phyloP scores from a whole-genome alignment of 371 early-diverging fungal genomes.

The Actinomucor elegans region DNA sequence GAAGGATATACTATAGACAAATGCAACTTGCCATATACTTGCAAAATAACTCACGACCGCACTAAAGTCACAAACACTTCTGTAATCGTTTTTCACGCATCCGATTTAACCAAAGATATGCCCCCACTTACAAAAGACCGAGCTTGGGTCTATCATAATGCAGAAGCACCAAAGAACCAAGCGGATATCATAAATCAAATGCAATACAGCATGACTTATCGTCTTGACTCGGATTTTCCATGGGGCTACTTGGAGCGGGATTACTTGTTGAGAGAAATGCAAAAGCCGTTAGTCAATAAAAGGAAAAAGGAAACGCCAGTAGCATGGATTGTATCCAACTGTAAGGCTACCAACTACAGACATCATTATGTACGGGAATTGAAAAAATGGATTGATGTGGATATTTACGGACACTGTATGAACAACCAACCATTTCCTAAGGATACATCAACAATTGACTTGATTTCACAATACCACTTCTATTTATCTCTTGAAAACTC shows the following conservation, averaged over 20 bases:
- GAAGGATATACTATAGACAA: conserved; percentile 10
- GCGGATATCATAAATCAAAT: background rate
- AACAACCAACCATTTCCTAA: background rate
- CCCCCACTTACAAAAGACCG: background rate
- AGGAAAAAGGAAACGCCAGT: background rate
- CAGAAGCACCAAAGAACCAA: conserved; percentile 7
- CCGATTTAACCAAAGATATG: background rate
- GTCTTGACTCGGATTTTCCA: conserved; percentile 10
- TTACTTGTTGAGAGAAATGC: background rate
- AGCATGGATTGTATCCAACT: conserved; percentile 15
- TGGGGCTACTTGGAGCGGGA: conserved; percentile 10
- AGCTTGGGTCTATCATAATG: conserved; percentile 15
- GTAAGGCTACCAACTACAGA: conserved; percentile 9
- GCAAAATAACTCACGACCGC: conserved; percentile 10
- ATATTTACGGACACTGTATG: conserved; percentile 12
- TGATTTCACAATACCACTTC: conserved; percentile 5
- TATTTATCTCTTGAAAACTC: conserved; percentile 9
- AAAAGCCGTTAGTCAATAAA: background rate
- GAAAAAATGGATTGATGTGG: conserved; percentile 6
- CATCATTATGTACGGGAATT: conserved; percentile 10
- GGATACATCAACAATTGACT: background rate
- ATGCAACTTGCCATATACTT: background rate
- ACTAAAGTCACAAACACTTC: background rate
- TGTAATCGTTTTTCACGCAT: conserved; percentile 8
- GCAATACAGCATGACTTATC: conserved; percentile 17